phyloP scores from a whole-genome alignment of 768 basidiomycete species.

The Pleurotus eryngii region DNA sequence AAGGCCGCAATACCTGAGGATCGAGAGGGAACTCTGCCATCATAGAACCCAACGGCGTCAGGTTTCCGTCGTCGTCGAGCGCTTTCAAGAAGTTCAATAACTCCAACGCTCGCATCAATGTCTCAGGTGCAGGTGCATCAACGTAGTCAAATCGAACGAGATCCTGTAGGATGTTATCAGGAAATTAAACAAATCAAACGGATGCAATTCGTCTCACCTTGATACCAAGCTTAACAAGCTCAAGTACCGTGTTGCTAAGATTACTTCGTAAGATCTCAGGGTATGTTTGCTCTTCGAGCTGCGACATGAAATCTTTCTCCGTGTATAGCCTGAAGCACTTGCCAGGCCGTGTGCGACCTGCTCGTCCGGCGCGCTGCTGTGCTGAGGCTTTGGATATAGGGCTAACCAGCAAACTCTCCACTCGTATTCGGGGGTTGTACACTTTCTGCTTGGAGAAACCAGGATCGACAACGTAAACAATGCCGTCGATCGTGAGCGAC shows the following conservation, averaged over 20 bases:
- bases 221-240: slow-evolving; percentile 91
- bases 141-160: slow-evolving; percentile 86
- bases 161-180: slow-evolving; percentile 44
- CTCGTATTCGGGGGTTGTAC: slow-evolving; percentile 95
- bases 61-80: slow-evolving; percentile 88
- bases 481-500: slow-evolving; percentile 95
- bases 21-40: slow-evolving; percentile 99
- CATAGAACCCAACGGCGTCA: slow-evolving; percentile 81
- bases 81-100: slow-evolving; percentile 89
- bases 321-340: slow-evolving; percentile 98
- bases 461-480: slow-evolving; percentile 98
- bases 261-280: slow-evolving; percentile 96
- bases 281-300: slow-evolving; percentile 95
- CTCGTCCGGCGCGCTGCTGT: slow-evolving; percentile 94
- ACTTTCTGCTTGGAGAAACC: slow-evolving; percentile 98
- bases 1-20: slow-evolving; percentile 92
- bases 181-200: not conserved
- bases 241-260: slow-evolving; percentile 88
- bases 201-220: slow-evolving; percentile 44
- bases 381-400: slow-evolving; percentile 97
- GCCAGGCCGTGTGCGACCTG: slow-evolving; percentile 92
- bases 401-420: slow-evolving; percentile 88
- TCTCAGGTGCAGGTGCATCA: slow-evolving; percentile 93
- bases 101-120: slow-evolving; percentile 95
- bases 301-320: slow-evolving; percentile 93